A percentile compares a stretch with the other conserved stretches of the same genome.
These are phyloP conservation scores for Malus hybrid DNA, from an alignment of 331 rosid genomes.

Conservation along the genomic window DNA sequence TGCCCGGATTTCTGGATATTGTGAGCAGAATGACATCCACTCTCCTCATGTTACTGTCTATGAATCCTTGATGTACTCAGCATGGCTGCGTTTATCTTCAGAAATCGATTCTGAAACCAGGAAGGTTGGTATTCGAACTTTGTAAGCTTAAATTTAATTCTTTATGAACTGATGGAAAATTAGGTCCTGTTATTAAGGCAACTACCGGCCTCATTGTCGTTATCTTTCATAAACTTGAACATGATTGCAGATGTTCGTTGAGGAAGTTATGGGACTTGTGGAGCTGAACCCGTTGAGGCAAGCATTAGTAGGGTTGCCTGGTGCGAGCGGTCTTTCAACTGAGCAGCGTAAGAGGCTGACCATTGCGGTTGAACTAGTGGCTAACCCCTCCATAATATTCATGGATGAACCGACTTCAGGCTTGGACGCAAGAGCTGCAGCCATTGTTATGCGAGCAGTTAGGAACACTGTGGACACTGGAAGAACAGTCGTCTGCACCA, in stretches of 20 bases:
- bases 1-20: slow-evolving; percentile 71
- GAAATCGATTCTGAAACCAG: slow-evolving; percentile 17
- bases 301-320: slow-evolving; percentile 59
- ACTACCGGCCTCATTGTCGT: neutral
- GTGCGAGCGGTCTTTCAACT: slow-evolving; percentile 60
- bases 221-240: neutral
- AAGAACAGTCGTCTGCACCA: slow-evolving; percentile 40
- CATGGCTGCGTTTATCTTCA: slow-evolving; percentile 27
- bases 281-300: slow-evolving; percentile 45
- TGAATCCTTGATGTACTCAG: slow-evolving; percentile 33
- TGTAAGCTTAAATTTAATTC: neutral
- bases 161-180: neutral
- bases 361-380: slow-evolving; percentile 35
- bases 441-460: slow-evolving; percentile 69
- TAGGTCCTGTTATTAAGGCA: neutral
- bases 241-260: slow-evolving; percentile 51
- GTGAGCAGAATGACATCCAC: slow-evolving; percentile 76
- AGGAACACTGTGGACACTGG: slow-evolving; percentile 56
- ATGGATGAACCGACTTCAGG: slow-evolving; percentile 85
- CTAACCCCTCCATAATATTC: slow-evolving; percentile 38
- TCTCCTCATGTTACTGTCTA: slow-evolving; percentile 63
- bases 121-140: slow-evolving; percentile 11
- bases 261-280: slow-evolving; percentile 74
- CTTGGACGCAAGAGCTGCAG: slow-evolving; percentile 73
- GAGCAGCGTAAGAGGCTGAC: slow-evolving; percentile 67